Conservation (phyloP, 148 eudicot species). For the Dianthus caryophyllus region DNA sequence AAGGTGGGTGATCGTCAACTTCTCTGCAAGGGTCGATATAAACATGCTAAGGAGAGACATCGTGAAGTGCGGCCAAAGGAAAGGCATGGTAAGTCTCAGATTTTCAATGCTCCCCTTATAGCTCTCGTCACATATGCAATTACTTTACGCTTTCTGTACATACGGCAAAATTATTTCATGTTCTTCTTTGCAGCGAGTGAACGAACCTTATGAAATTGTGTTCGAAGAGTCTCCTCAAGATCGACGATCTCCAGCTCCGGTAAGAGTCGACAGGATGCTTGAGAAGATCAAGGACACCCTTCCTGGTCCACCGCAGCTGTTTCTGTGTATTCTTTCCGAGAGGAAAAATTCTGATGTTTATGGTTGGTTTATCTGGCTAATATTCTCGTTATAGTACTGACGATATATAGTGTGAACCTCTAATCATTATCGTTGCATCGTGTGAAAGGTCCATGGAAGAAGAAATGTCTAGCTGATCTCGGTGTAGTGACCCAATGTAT, state of each 20-base stretch:
- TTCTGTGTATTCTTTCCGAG: constrained; percentile 41
- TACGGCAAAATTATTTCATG: background rate
- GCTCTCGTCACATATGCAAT: background rate
- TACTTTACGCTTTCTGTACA: background rate
- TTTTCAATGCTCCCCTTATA: background rate
- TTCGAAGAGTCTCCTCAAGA: constrained; percentile 36
- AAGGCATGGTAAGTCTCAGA: constrained; percentile 39
- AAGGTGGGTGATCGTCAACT: constrained; percentile 35
- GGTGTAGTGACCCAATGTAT: constrained; percentile 70
- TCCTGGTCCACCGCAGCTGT: constrained; percentile 34
- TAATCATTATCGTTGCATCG: background rate
- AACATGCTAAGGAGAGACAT: constrained; percentile 20
- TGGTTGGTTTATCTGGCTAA: constrained; percentile 18
- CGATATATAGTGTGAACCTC: background rate
- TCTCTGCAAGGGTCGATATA: constrained; percentile 37
- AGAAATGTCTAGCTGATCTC: constrained; percentile 42
- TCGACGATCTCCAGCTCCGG: constrained; percentile 34
- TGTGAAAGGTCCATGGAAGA: constrained; percentile 69
- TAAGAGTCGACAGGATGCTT: constrained; percentile 46
- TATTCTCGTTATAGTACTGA: background rate
- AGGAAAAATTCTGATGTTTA: constrained; percentile 41
- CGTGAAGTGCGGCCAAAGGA: constrained; percentile 32
- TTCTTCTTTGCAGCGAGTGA: constrained; percentile 24
- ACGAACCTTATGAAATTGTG: constrained; percentile 21
- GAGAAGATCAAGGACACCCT: constrained; percentile 30